Evolutionary conservation across 1,139 yeast genomes (phyloP).

Genomic region (Wickerhamomyces sp.): DNA sequence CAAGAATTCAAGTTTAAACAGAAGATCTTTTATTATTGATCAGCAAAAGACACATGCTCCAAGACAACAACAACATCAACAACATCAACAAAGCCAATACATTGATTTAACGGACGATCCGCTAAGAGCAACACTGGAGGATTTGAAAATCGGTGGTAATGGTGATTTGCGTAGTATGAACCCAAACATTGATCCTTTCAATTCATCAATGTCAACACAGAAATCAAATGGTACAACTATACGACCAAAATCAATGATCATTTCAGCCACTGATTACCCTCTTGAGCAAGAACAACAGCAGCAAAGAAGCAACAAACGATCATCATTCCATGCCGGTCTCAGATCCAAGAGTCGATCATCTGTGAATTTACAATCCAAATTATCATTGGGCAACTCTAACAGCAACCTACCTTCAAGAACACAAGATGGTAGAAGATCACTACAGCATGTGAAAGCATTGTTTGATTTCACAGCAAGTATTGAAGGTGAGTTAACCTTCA

Average conservation of each 20-base stretch:
- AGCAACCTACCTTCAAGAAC: conserved; percentile 33
- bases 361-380: conserved; percentile 24
- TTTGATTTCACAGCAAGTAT: conserved; percentile 72
- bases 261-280: conserved; percentile 2
- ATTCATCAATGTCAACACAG: conserved; percentile 27
- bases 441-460: conserved; percentile 59
- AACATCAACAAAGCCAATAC: no score
- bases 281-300: conserved; percentile 22
- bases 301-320: conserved; percentile 27
- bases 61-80: no score
- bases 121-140: conserved; percentile 57
- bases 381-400: no score
- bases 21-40: conserved; percentile 21
- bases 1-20: conserved; percentile 9
- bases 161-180: conserved; percentile 53
- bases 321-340: conserved; percentile 22
- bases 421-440: conserved; percentile 44
- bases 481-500: conserved; percentile 73
- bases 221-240: conserved; percentile 18
- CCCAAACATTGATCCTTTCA: conserved; percentile 14
- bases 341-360: conserved; percentile 22
- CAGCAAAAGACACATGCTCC: conserved; percentile 4
- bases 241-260: conserved; percentile 43
- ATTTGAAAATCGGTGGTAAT: conserved; percentile 59
- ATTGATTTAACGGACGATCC: conserved; percentile 32